A percentile compares a stretch with the other conserved stretches of the same genome.
phyloP scores from a whole-genome alignment of 495 filamentous ascomycete genomes.

The Clavariopsis aquatica region DNA sequence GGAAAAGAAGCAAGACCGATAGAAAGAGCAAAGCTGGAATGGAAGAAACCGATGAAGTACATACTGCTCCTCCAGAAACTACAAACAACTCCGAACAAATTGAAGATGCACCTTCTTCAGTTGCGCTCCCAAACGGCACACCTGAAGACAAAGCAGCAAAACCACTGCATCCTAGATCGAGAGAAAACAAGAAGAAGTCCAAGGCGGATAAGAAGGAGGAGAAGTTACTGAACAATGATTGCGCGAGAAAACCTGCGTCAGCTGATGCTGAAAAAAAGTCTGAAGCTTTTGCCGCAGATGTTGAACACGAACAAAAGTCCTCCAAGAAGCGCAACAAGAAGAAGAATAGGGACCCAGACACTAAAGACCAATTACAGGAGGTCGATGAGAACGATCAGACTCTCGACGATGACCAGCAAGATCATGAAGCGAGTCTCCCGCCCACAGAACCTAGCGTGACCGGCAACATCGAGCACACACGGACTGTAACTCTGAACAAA shows the following conservation, averaged over 20 bases:
- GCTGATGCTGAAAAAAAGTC: not conserved
- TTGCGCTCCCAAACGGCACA: too few species aligned
- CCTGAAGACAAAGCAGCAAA: too few species aligned
- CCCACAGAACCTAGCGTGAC: not conserved
- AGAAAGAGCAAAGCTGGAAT: constrained; percentile 19
- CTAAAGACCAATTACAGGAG: not conserved
- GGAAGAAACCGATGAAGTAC: not conserved
- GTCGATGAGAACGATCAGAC: not conserved
- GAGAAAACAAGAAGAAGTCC: too few species aligned
- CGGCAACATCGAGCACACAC: not conserved
- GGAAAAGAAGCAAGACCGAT: constrained; percentile 31
- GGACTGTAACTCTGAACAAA: not conserved
- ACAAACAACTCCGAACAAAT: too few species aligned
- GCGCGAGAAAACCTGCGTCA: not conserved
- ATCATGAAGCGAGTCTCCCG: not conserved
- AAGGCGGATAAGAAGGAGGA: not conserved
- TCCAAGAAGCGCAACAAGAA: constrained; percentile 11
- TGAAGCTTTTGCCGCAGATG: not conserved
- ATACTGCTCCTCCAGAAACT: too few species aligned
- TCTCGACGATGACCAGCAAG: not conserved
- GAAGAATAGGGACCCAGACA: constrained; percentile 14
- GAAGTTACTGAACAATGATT: not conserved
- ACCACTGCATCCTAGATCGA: too few species aligned
- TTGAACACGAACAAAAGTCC: not conserved
- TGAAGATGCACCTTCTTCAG: too few species aligned